Percentiles rank a stretch among this genome's conserved stretches.
phyloP scores from a whole-genome alignment of 1,139 yeast genomes.

The Yamadazyma jaroonii region DNA sequence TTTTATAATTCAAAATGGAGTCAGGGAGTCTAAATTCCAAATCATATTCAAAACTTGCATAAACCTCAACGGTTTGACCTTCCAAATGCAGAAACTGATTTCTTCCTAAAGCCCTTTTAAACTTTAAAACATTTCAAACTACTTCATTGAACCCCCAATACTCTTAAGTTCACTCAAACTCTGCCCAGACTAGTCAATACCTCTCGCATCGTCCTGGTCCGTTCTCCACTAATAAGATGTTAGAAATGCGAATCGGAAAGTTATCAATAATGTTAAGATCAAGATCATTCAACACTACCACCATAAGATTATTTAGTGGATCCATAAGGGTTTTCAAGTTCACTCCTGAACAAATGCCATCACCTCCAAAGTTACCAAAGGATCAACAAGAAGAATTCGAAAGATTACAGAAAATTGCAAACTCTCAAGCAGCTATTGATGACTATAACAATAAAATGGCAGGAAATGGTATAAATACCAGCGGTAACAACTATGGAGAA shows the following conservation, averaged over 20 bases:
- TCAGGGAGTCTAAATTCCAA: too few relatives aligned
- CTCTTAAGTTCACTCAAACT: too few relatives aligned
- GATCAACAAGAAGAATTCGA: constrained; percentile 95
- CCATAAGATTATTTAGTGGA: constrained; percentile 10
- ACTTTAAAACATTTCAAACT: too few relatives aligned
- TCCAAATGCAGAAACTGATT: too few relatives aligned
- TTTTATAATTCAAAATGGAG: too few relatives aligned
- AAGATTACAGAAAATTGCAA: constrained; percentile 74
- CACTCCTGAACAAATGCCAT: constrained; percentile 43
- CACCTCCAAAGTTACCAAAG: constrained; percentile 82
- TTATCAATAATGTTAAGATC: not conserved
- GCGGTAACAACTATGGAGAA: constrained; percentile 16
- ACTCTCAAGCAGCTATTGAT: constrained; percentile 75
- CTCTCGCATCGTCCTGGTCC: not conserved
- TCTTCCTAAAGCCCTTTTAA: too few relatives aligned
- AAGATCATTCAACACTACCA: not conserved
- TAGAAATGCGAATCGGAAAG: constrained; percentile 6
- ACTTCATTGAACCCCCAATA: too few relatives aligned
- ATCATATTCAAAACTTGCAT: too few relatives aligned
- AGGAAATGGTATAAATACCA: constrained; percentile 27
- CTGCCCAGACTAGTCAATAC: too few relatives aligned
- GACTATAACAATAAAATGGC: constrained; percentile 58
- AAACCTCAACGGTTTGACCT: too few relatives aligned
- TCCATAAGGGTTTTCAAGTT: constrained; percentile 17
- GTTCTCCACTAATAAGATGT: not conserved